Evolutionary conservation across 2,329 filamentous ascomycete species (phyloP).

Genomic region (Stagonosporopsis rhizophila): DNA sequence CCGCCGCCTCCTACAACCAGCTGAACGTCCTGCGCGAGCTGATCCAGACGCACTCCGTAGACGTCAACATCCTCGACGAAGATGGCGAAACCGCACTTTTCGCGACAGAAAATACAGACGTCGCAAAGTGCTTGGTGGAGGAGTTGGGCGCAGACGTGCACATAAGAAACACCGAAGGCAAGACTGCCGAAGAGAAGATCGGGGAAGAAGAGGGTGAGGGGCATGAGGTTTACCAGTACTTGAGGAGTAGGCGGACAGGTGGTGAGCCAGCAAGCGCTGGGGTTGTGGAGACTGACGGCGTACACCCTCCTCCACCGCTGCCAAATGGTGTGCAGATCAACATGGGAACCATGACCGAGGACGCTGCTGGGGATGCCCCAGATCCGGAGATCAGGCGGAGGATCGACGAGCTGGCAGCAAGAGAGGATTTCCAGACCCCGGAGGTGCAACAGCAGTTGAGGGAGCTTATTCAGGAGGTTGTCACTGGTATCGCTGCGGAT

Average conservation of each 20-base stretch:
- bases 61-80: conserved; percentile 84
- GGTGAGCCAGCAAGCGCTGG: conserved; percentile 35
- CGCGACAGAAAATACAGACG: conserved; percentile 81
- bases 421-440: conserved; percentile 82
- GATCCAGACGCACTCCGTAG: conserved; percentile 76
- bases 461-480: conserved; percentile 79
- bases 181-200: conserved; percentile 83
- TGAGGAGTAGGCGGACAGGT: conserved; percentile 52
- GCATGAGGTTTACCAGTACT: conserved; percentile 75
- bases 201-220: conserved; percentile 77
- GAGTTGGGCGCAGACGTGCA: conserved; percentile 75
- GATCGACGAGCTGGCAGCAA: conserved; percentile 86
- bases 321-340: conserved; percentile 81
- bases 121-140: conserved; percentile 80
- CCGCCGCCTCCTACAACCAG: conserved; percentile 91
- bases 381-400: conserved; percentile 84
- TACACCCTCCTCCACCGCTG: conserved; percentile 63
- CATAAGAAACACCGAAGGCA: conserved; percentile 73
- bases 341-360: conserved; percentile 73
- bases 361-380: conserved; percentile 63
- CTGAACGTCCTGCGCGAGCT: conserved; percentile 78
- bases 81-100: conserved; percentile 96
- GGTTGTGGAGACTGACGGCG: conserved; percentile 28
- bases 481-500: conserved; percentile 70
- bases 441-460: conserved; percentile 81